These are phyloP conservation scores for Fusarium humuli DNA, from an alignment of 2,329 filamentous ascomycete species.

Conservation along the genomic window DNA sequence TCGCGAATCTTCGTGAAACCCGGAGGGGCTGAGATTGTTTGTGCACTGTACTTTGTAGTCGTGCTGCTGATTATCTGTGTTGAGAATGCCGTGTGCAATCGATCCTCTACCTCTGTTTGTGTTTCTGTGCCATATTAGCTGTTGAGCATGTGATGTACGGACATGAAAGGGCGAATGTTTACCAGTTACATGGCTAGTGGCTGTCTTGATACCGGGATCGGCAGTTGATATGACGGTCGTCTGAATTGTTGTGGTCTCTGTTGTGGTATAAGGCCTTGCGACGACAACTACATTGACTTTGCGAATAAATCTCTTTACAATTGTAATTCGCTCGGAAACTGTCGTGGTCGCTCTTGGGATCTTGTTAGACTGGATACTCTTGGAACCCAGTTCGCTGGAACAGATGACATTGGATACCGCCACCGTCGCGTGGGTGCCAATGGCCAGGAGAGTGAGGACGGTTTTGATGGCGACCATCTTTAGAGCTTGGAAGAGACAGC, in stretches of 20 bases:
- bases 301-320: background rate
- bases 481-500: too few species aligned
- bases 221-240: background rate
- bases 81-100: background rate
- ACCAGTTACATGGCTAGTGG: background rate
- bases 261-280: background rate
- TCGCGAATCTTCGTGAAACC: background rate
- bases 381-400: background rate
- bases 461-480: background rate
- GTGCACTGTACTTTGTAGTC: background rate
- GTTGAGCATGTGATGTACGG: background rate
- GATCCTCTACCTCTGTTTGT: too few species aligned
- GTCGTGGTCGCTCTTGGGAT: background rate
- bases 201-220: background rate
- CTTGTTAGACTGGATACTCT: background rate
- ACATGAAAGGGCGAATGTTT: background rate
- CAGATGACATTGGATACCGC: background rate
- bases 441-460: background rate
- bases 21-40: background rate
- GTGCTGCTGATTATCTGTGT: background rate
- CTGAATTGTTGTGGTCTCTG: background rate
- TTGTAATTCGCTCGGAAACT: background rate
- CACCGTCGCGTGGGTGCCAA: background rate
- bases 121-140: too few species aligned
- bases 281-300: background rate